A percentile compares a stretch with the other conserved stretches of the same genome.
Evolutionary conservation across 768 basidiomycete genomes (phyloP).

Genomic region (Mycena maculata): DNA sequence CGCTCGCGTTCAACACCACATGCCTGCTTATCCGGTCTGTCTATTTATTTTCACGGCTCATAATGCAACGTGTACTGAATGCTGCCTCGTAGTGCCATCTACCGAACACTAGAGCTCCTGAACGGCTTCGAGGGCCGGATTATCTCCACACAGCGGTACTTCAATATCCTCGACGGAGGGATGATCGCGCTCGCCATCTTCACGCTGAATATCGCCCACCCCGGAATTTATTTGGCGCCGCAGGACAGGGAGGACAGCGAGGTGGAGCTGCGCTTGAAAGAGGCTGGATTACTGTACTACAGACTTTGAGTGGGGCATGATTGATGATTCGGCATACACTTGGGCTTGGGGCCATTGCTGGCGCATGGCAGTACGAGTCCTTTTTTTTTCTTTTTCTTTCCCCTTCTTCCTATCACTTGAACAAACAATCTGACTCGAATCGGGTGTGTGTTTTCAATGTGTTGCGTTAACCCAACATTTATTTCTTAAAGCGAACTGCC

Average conservation of each 20-base stretch:
- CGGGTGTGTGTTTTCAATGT: too few species aligned
- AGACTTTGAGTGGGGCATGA: constrained; percentile 14
- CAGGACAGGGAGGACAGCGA: constrained; percentile 18
- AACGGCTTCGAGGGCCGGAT: constrained; percentile 30
- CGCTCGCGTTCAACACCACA: constrained; percentile 30
- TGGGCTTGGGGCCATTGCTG: too few species aligned
- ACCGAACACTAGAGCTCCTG: constrained; percentile 26
- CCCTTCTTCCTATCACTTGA: too few species aligned
- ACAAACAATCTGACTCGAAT: too few species aligned
- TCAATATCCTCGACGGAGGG: constrained; percentile 25
- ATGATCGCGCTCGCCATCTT: constrained; percentile 29
- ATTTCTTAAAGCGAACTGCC: too few species aligned
- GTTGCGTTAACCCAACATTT: too few species aligned
- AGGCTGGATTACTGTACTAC: constrained; percentile 28
- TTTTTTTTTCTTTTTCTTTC: too few species aligned
- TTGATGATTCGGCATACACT: too few species aligned
- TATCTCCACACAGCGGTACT: constrained; percentile 22
- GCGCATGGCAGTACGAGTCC: too few species aligned
- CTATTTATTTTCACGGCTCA: not conserved
- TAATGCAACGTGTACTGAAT: too few species aligned
- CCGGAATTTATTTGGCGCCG: constrained; percentile 13
- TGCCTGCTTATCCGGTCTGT: constrained; percentile 32
- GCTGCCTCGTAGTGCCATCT: constrained; percentile 16
- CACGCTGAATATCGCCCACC: constrained; percentile 24
- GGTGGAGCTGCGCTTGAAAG: constrained; percentile 23